phyloP scores from a whole-genome alignment of 2,329 filamentous ascomycete genomes.

The Taxawa tesnikishii region DNA sequence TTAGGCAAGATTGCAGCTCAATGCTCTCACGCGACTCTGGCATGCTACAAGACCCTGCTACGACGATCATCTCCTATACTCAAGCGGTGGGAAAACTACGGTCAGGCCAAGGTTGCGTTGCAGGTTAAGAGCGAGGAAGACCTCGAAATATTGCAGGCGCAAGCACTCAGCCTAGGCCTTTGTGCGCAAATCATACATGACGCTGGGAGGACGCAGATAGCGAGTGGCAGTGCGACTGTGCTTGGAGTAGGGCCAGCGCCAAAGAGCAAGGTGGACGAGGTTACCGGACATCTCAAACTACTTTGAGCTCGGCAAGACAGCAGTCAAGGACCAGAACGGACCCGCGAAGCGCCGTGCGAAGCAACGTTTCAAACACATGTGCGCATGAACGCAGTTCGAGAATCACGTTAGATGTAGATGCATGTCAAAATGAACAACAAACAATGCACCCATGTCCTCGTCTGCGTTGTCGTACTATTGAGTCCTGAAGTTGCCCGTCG shows the following conservation, averaged over 20 bases:
- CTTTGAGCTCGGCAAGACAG: too few relatives aligned
- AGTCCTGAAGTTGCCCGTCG: too few relatives aligned
- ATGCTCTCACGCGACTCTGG: slow-evolving; percentile 88
- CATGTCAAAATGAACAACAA: too few relatives aligned
- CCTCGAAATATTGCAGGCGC: slow-evolving; percentile 60
- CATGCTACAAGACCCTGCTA: slow-evolving; percentile 82
- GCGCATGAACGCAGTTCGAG: too few relatives aligned
- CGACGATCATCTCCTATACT: slow-evolving; percentile 50
- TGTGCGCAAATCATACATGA: slow-evolving; percentile 86
- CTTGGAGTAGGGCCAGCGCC: slow-evolving; percentile 65
- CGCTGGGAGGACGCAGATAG: slow-evolving; percentile 95
- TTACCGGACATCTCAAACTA: slow-evolving; percentile 77
- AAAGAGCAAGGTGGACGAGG: slow-evolving; percentile 71
- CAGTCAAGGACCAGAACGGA: too few relatives aligned
- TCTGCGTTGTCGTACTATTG: too few relatives aligned
- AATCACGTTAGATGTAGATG: too few relatives aligned
- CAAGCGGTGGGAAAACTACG: slow-evolving; percentile 69
- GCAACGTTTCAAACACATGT: too few relatives aligned
- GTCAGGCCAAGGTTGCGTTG: slow-evolving; percentile 88
- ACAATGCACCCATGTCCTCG: too few relatives aligned
- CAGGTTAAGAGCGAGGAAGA: slow-evolving; percentile 80
- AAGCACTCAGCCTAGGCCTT: slow-evolving; percentile 71
- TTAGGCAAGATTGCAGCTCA: slow-evolving; percentile 94
- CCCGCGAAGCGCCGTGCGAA: too few relatives aligned
- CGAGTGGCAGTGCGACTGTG: slow-evolving; percentile 82